Evolutionary conservation across 164 flowering plant species (phyloP).

Genomic region (Protea cynaroides): DNA sequence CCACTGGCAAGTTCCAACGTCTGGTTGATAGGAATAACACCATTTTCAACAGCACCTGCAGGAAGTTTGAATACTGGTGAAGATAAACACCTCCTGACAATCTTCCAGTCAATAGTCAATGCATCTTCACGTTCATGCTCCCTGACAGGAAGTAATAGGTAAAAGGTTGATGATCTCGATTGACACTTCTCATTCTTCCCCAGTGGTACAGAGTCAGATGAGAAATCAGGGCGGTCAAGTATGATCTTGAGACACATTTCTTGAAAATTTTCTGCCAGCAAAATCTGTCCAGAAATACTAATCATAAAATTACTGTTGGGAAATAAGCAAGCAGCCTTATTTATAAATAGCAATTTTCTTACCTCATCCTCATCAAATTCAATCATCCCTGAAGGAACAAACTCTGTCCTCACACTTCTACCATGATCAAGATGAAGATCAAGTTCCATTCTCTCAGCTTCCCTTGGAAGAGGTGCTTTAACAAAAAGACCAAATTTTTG

Average conservation of each 20-base stretch:
- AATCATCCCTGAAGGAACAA: slow-evolving; percentile 50
- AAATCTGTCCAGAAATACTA: slow-evolving; percentile 41
- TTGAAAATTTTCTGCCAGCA: slow-evolving; percentile 61
- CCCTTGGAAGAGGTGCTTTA: slow-evolving; percentile 60
- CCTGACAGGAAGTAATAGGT: slow-evolving; percentile 75
- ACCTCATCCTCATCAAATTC: slow-evolving; percentile 64
- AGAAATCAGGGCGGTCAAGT: slow-evolving; percentile 62
- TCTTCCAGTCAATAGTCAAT: slow-evolving; percentile 63
- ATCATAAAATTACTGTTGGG: not conserved
- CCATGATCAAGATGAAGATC: slow-evolving; percentile 81
- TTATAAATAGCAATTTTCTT: not conserved
- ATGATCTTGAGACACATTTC: slow-evolving; percentile 75
- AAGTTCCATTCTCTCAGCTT: slow-evolving; percentile 68
- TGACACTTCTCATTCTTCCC: slow-evolving; percentile 28
- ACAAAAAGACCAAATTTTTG: slow-evolving; percentile 72
- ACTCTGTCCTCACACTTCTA: slow-evolving; percentile 62
- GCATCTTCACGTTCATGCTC: slow-evolving; percentile 13
- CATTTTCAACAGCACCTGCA: slow-evolving; percentile 9
- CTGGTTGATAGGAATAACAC: slow-evolving; percentile 10
- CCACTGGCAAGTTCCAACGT: slow-evolving; percentile 57
- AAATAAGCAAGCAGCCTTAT: not conserved
- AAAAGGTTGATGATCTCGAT: slow-evolving; percentile 44
- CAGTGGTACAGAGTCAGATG: slow-evolving; percentile 49
- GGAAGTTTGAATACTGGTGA: slow-evolving; percentile 65
- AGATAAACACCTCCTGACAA: slow-evolving; percentile 56